Evolutionary conservation across 176 grass and related monocot genomes (phyloP).

Genomic region (Bonia amplexicaulis): DNA sequence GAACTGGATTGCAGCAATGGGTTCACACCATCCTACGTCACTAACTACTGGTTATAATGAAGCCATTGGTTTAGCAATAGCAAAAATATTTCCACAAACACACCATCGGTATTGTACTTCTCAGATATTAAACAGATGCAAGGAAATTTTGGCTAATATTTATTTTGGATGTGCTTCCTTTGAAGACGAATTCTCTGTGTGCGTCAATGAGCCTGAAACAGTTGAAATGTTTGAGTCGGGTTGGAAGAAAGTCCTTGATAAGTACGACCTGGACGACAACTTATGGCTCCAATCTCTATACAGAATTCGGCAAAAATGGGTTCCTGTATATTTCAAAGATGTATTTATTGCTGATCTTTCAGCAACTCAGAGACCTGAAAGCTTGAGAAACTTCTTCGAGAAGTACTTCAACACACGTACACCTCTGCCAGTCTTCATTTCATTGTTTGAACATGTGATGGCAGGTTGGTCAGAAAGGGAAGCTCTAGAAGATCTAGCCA

Average conservation of each 20-base stretch:
- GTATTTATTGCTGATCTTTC: slow-evolving; percentile 57
- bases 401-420: slow-evolving; percentile 55
- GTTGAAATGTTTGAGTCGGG: slow-evolving; percentile 48
- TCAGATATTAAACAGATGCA: slow-evolving; percentile 51
- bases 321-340: slow-evolving; percentile 48
- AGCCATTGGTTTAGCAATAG: slow-evolving; percentile 36
- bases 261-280: slow-evolving; percentile 51
- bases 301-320: slow-evolving; percentile 47
- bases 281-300: slow-evolving; percentile 52
- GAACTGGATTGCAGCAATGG: slow-evolving; percentile 53
- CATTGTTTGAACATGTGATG: slow-evolving; percentile 67
- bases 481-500: slow-evolving; percentile 61
- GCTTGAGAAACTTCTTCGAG: slow-evolving; percentile 45
- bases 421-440: slow-evolving; percentile 50
- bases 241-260: slow-evolving; percentile 49
- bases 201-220: slow-evolving; percentile 38
- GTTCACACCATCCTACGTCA: slow-evolving; percentile 43
- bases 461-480: slow-evolving; percentile 56
- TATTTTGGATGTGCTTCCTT: slow-evolving; percentile 43
- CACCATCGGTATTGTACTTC: slow-evolving; percentile 42
- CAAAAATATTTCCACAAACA: slow-evolving; percentile 52
- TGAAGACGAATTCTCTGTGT: slow-evolving; percentile 41
- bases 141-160: slow-evolving; percentile 33
- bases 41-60: slow-evolving; percentile 43
- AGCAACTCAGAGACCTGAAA: slow-evolving; percentile 41